Conservation (phyloP, 129 eudicot species). For the Artemisia annua region DNA sequence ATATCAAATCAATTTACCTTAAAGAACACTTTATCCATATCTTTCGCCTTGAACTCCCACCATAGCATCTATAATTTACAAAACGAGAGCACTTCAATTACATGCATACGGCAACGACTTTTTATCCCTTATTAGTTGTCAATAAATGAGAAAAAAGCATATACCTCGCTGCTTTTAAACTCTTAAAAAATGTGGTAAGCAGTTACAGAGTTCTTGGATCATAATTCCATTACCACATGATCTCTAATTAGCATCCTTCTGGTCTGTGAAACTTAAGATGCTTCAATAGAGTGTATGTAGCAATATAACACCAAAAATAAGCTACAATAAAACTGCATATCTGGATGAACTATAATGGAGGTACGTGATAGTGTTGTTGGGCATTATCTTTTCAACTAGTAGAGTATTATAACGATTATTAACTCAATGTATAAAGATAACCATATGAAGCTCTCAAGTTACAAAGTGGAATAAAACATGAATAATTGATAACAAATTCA, state of each 20-base stretch:
- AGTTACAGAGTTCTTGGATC: conserved; percentile 81
- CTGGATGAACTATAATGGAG: not conserved
- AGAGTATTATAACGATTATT: not conserved
- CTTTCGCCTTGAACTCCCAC: too few species aligned
- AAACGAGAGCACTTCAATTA: conserved; percentile 12
- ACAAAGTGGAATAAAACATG: not conserved
- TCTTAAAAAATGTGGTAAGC: conserved; percentile 64
- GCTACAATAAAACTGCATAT: not conserved
- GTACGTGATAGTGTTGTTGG: not conserved
- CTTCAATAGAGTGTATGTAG: conserved; percentile 4
- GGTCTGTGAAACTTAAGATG: conserved; percentile 45
- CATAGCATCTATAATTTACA: conserved; percentile 51
- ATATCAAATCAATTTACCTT: too few species aligned
- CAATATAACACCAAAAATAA: conserved; percentile 1
- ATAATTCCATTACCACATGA: conserved; percentile 68
- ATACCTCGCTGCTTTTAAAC: conserved; percentile 86
- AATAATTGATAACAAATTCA: too few species aligned
- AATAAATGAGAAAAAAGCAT: conserved; percentile 7
- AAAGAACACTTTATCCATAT: too few species aligned
- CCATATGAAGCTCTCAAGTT: not conserved
- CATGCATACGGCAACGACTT: conserved; percentile 10
- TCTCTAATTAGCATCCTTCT: conserved; percentile 73
- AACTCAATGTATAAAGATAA: not conserved
- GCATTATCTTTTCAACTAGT: not conserved
- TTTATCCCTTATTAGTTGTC: conserved; percentile 21